These are phyloP conservation scores for Amylostereum chailletii DNA, from an alignment of 1,284 basidiomycete genomes.

Conservation along the genomic window DNA sequence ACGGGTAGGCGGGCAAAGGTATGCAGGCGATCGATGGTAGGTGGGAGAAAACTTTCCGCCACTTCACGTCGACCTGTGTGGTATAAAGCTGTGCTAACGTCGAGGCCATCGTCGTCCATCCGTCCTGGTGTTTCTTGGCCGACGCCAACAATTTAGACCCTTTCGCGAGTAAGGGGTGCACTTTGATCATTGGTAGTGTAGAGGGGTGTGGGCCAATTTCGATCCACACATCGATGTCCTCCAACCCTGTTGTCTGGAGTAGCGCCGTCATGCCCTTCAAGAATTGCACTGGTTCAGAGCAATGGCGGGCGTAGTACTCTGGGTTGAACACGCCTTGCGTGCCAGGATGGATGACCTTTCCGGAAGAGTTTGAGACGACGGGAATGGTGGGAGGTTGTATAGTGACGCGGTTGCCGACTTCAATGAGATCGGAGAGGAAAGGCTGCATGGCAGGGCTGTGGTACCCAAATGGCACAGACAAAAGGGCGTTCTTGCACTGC, in stretches of 20 bases:
- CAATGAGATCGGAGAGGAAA: slow-evolving; percentile 36
- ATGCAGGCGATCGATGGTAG: slow-evolving; percentile 30
- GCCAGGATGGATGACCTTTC: slow-evolving; percentile 41
- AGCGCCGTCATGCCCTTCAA: slow-evolving; percentile 36
- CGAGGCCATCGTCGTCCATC: slow-evolving; percentile 35
- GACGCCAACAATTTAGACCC: slow-evolving; percentile 34
- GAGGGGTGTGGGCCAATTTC: slow-evolving; percentile 59
- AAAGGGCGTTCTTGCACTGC: slow-evolving; percentile 29
- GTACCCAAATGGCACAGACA: slow-evolving; percentile 53
- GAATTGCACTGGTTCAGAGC: slow-evolving; percentile 52
- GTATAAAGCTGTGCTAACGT: slow-evolving; percentile 42
- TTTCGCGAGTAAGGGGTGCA: slow-evolving; percentile 25
- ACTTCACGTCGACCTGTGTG: slow-evolving; percentile 31
- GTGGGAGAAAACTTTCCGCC: slow-evolving; percentile 48
- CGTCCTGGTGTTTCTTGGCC: slow-evolving; percentile 34
- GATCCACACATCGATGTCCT: slow-evolving; percentile 40
- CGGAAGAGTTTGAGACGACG: slow-evolving; percentile 50
- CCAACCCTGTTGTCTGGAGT: slow-evolving; percentile 18
- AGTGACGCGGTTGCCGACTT: slow-evolving; percentile 26
- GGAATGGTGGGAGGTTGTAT: slow-evolving; percentile 42
- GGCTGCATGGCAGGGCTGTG: slow-evolving; percentile 57
- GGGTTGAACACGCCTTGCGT: slow-evolving; percentile 38
- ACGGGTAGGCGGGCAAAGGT: slow-evolving; percentile 56
- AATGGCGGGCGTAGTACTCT: slow-evolving; percentile 52
- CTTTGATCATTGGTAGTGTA: slow-evolving; percentile 46